Base-by-base conservation (phyloP, 2,329 filamentous ascomycete genomes). In the Xylogone sp. region DNA sequence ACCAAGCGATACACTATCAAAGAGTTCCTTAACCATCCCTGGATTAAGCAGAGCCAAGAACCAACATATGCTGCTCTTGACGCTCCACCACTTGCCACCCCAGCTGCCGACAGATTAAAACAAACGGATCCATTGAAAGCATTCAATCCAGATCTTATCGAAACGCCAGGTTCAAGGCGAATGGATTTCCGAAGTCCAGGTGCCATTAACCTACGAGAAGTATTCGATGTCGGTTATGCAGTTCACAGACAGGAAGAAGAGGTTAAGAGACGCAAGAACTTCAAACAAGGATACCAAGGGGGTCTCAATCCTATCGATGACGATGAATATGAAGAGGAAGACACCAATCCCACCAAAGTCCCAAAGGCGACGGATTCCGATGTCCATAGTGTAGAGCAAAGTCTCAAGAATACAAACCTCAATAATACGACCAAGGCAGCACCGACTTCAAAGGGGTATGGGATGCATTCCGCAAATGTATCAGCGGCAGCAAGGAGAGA, bases 201-300 rank as follows among this genome's bases (percentile, higher is more conserved):
- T 47, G 92, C 90, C 2, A 87, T 99, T 70, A 97, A 97, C 67
- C 76, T 99, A 12, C 90, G 94, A 53, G 94, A 99, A 70, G 92
- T 97, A 2, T 99, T 99, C 60, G 94, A 99, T 64, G 93, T 99
- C 46, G 87, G 90, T n/a, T 99, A 99, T 64, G 93, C 94, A 8
- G 94, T 99, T 8, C 94, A 97, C 68, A 80, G 94, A 45, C 91
- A 97, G 69, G 94, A 97, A 70, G 94, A 99, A 68, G 94, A 97
- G 70, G 86, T 84, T 62, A 97, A 97, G 74, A 85, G 91, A 49
- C 83, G 90, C 57, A 96, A 95, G 70, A 89, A 95, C 65, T 81
- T 92, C 61, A 75, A 82, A 72, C 77, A 92, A 76, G 81, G 87
- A 62, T 76, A 87, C 74, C 68, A 86, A 63, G 72, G 84, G 55